These are phyloP conservation scores for Chlorella sp. DNA, from an alignment of 139 green algal genomes.

Conservation along the genomic window DNA sequence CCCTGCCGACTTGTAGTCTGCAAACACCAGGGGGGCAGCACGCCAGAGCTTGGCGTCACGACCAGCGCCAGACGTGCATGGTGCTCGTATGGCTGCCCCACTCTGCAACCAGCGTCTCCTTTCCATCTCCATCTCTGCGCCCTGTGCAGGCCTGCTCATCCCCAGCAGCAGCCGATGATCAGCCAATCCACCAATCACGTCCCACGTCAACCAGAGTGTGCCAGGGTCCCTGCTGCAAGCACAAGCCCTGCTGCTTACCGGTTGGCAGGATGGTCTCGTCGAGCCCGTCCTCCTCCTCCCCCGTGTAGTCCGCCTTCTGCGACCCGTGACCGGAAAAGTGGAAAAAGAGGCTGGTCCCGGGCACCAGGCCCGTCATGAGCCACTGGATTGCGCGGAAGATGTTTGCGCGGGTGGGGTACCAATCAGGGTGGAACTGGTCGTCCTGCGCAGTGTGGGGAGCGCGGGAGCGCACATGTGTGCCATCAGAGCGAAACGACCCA, in stretches of 20 bases:
- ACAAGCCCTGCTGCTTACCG: too few species aligned
- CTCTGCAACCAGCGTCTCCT: too few species aligned
- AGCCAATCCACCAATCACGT: too few species aligned
- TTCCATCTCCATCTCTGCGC: too few species aligned
- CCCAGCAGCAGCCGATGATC: too few species aligned
- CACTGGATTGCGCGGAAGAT: conserved; percentile 27
- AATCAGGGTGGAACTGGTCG: conserved; percentile 14
- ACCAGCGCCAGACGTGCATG: neutral
- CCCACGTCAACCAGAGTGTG: too few species aligned
- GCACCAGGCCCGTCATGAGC: conserved; percentile 8
- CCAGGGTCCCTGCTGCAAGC: too few species aligned
- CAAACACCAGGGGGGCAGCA: neutral
- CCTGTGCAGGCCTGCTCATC: too few species aligned
- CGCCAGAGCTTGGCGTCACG: neutral
- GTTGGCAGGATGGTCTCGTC: conserved; percentile 60
- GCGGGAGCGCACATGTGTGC: conserved; percentile 18
- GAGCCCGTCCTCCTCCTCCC: conserved; percentile 65
- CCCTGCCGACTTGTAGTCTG: conserved; percentile 17
- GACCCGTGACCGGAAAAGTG: conserved; percentile 73
- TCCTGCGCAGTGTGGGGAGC: conserved; percentile 16
- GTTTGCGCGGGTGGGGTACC: conserved; percentile 26
- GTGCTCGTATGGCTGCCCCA: neutral
- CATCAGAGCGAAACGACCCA: neutral
- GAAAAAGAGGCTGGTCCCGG: conserved; percentile 76
- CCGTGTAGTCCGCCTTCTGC: conserved; percentile 55